Percentiles rank a stretch among this genome's conserved stretches.
Evolutionary conservation across 108 stramenopile species (phyloP).

Genomic region (Skeletonema grethae): DNA sequence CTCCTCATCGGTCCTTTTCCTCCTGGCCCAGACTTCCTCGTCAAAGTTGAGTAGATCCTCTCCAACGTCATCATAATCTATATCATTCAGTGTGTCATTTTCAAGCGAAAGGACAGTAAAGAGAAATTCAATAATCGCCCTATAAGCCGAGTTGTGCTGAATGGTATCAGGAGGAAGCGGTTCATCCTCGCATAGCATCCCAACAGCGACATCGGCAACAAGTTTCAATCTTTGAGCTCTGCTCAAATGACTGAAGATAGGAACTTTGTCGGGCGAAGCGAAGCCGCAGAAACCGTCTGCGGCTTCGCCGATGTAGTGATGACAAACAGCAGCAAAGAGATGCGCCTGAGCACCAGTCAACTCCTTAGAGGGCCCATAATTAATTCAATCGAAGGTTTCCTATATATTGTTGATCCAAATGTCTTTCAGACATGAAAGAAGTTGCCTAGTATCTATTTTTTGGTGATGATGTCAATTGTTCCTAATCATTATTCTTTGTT

Average conservation of each 20-base stretch:
- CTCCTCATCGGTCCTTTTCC: neutral
- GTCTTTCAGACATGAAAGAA: too few relatives aligned
- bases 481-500: too few relatives aligned
- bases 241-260: conserved; percentile 9
- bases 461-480: too few relatives aligned
- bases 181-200: conserved; percentile 17
- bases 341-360: neutral
- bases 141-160: conserved; percentile 18
- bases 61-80: neutral
- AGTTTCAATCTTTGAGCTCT: conserved; percentile 8
- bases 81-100: conserved; percentile 5
- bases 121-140: conserved; percentile 8
- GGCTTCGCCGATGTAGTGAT: conserved; percentile 15
- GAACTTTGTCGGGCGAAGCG: conserved; percentile 5
- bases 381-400: too few relatives aligned
- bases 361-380: too few relatives aligned
- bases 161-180: conserved; percentile 12
- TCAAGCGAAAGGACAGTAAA: neutral
- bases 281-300: neutral
- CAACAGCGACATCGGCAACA: conserved; percentile 10
- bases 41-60: neutral
- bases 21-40: neutral
- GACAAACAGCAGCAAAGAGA: conserved; percentile 11
- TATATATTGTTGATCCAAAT: too few relatives aligned
- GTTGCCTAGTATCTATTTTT: too few relatives aligned